Conservation (phyloP, 2,329 filamentous ascomycete genomes). For the Neobulgaria alba region DNA sequence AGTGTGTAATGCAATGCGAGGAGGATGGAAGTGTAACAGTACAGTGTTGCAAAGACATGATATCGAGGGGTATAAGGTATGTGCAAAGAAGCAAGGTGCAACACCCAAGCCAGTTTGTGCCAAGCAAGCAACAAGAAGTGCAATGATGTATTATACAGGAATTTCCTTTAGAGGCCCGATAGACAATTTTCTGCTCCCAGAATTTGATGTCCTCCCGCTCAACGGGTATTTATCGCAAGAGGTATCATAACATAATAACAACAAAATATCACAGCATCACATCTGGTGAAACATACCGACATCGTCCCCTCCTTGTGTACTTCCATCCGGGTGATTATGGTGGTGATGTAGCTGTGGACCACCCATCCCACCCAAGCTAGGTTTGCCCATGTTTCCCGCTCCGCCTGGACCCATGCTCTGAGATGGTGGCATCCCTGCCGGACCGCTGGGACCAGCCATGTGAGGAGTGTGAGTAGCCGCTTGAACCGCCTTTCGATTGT, state of each 20-base stretch:
- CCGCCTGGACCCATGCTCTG: conserved; percentile 52
- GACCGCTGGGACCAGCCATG: conserved; percentile 58
- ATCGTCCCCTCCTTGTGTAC: conserved; percentile 62
- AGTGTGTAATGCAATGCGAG: conserved; percentile 10
- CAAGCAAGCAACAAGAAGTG: conserved; percentile 24
- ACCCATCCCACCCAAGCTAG: conserved; percentile 59
- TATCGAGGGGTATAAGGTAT: conserved; percentile 19
- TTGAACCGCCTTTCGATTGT: conserved; percentile 67
- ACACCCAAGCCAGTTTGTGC: conserved; percentile 12
- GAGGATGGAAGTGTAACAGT: conserved; percentile 14
- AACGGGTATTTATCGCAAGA: conserved; percentile 15
- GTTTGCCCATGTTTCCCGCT: conserved; percentile 52
- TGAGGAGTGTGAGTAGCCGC: conserved; percentile 46
- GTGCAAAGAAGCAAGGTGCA: conserved; percentile 9
- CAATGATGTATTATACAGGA: conserved; percentile 31
- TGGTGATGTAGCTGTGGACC: conserved; percentile 60
- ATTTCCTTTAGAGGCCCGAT: conserved; percentile 17
- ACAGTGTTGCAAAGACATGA: conserved; percentile 24
- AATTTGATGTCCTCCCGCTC: conserved; percentile 17
- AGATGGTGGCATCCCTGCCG: conserved; percentile 54
- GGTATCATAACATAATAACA: conserved; percentile 8
- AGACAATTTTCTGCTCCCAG: conserved; percentile 14
- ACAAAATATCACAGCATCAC: conserved; percentile 35
- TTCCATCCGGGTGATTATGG: conserved; percentile 61
- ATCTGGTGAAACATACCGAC: conserved; percentile 95